A percentile compares a stretch with the other conserved stretches of the same genome.
Conservation (phyloP, 805 yeast genomes). For the Ogataea paradorogensis region DNA sequence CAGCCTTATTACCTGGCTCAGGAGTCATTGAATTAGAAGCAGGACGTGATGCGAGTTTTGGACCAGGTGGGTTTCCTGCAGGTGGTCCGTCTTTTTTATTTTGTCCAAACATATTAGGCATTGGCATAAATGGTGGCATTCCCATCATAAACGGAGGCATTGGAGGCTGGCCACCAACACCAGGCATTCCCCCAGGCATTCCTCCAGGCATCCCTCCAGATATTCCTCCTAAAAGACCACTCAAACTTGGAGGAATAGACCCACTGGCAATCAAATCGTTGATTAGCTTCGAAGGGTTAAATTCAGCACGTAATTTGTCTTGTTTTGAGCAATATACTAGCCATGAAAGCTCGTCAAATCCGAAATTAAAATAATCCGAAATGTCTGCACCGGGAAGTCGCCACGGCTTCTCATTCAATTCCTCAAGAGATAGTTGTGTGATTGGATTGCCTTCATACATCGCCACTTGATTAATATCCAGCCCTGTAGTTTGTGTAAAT, state of each 20-base stretch:
- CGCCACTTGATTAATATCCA: conserved; percentile 74
- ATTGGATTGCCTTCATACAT: conserved; percentile 77
- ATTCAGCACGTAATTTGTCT: conserved; percentile 74
- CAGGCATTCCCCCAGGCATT: conserved; percentile 15
- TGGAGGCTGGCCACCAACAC: conserved; percentile 33
- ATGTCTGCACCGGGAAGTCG: conserved; percentile 95
- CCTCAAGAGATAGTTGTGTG: conserved; percentile 75
- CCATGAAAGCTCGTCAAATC: conserved; percentile 97
- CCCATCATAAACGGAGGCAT: conserved; percentile 19
- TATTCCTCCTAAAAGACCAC: conserved; percentile 26
- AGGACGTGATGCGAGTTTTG: conserved; percentile 26
- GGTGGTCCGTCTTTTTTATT: conserved; percentile 11
- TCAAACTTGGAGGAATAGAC: conserved; percentile 29
- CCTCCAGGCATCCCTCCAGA: conserved; percentile 28
- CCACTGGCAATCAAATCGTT: conserved; percentile 50
- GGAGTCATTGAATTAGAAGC: conserved; percentile 27
- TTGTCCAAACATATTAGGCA: conserved; percentile 16
- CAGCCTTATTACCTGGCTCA: conserved; percentile 18
- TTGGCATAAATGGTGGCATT: conserved; percentile 25
- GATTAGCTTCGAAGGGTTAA: conserved; percentile 77
- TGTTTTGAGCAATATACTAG: conserved; percentile 86
- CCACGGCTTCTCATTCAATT: conserved; percentile 95
- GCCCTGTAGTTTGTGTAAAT: conserved; percentile 38
- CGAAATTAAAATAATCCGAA: conserved; percentile 92
- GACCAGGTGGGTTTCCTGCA: conserved; percentile 10